These are phyloP conservation scores for Stereum hirsutum DNA, from an alignment of 1,284 basidiomycete species.

Conservation along the genomic window DNA sequence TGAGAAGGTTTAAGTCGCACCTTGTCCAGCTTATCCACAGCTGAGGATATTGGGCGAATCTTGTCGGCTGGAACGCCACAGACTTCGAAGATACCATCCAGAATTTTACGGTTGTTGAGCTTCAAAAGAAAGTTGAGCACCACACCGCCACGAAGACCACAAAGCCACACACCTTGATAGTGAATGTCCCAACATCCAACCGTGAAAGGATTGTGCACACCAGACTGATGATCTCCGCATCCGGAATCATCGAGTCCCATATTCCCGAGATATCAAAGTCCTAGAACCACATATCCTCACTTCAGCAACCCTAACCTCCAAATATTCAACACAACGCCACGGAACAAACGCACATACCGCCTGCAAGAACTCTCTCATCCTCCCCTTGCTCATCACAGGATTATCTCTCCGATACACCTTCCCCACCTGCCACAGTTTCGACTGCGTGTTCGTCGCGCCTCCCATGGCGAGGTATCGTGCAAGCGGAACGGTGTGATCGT, in stretches of 20 bases:
- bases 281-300: slow-evolving; percentile 35
- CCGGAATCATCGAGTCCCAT: slow-evolving; percentile 97
- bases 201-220: slow-evolving; percentile 76
- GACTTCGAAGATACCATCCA: slow-evolving; percentile 96
- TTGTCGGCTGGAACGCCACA: slow-evolving; percentile 93
- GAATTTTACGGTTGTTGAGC: slow-evolving; percentile 95
- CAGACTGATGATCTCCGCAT: slow-evolving; percentile 86
- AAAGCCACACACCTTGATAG: slow-evolving; percentile 64
- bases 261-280: slow-evolving; percentile 95
- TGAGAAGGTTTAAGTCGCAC: slow-evolving; percentile 24
- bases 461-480: slow-evolving; percentile 96
- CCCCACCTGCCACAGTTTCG: slow-evolving; percentile 94
- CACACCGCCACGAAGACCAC: background rate
- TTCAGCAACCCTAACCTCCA: no score
- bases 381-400: slow-evolving; percentile 95
- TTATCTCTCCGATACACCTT: slow-evolving; percentile 97
- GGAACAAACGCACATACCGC: slow-evolving; percentile 55
- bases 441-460: slow-evolving; percentile 59
- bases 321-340: no score
- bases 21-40: slow-evolving; percentile 99
- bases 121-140: slow-evolving; percentile 19
- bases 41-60: slow-evolving; percentile 91
- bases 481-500: slow-evolving; percentile 96
- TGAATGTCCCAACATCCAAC: slow-evolving; percentile 89
- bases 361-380: slow-evolving; percentile 98